Base-by-base conservation (phyloP, 2,329 filamentous ascomycete species). In the Paecilomyces sp. region DNA sequence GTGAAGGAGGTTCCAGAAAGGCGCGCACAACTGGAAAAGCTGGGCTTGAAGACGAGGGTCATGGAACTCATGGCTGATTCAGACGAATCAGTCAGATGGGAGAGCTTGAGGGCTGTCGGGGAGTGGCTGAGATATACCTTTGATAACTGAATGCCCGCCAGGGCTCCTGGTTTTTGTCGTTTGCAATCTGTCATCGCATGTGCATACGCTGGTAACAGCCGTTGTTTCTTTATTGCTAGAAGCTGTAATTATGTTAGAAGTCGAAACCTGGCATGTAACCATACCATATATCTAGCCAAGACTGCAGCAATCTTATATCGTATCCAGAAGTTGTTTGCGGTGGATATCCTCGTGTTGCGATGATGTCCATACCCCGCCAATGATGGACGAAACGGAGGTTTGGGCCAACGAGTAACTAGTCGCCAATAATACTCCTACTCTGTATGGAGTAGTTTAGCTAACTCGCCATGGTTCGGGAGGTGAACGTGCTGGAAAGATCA, bases 51-150 rank as follows among this genome's bases (percentile, higher is more conserved):
- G 83, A 85, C 85, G 18, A 83, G 91, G 65, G 88, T 96, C 62
- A 96, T 97, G 92, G 90, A 92, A 77, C 81, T 97, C 70, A 97
- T 97, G 92, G 87, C 86, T 68, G 91, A 95, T 71, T 83, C 86
- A 60, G 91, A 96, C 69, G 92, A 96, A 79, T 88, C 86, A 61
- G 91, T 97, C 54, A 83, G 92, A 70, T 97, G 92, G 91, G 92
- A 97, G 80, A 94, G 90, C 75, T 78, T 97, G 77, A 86, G 89
- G 68, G 92, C 92, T 15, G 85, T 97, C 50, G 88, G 88, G 22
- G 88, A 89, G 73, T 91, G 88, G 87, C 75, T 91, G 73, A 82
- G 87, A 67, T 90, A 90, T 77, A 88, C 80, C 62, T 87, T 88
- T 73, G 83, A 86, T 58, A 70, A 69, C 47, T 79, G 65, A 75